A percentile compares a stretch with the other conserved stretches of the same genome.
Evolutionary conservation across 495 filamentous ascomycete species (phyloP).

Genomic region (Pseudevernia furfuracea): DNA sequence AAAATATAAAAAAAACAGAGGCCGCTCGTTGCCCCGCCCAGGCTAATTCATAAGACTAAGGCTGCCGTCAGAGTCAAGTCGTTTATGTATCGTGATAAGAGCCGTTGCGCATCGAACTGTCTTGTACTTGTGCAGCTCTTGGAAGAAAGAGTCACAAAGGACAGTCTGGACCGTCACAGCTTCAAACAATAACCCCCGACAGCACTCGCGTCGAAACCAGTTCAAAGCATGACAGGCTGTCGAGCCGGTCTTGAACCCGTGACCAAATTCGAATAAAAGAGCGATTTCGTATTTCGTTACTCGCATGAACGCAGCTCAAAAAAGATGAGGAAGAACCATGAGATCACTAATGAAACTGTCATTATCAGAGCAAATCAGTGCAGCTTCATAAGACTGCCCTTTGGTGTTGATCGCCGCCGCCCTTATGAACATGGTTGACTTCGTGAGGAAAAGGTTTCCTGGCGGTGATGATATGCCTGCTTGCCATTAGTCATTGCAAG

Average conservation of each 20-base stretch:
- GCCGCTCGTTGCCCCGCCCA: not conserved
- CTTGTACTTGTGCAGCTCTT: not conserved
- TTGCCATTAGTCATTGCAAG: constrained; percentile 1
- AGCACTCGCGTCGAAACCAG: not conserved
- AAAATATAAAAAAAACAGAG: not conserved
- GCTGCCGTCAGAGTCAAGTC: not conserved
- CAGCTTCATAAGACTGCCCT: constrained; percentile 2
- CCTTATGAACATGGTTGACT: not conserved
- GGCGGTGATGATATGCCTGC: constrained; percentile 25
- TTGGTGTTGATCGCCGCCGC: not conserved
- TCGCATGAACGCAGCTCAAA: not conserved
- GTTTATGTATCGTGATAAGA: not conserved
- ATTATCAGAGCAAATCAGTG: not conserved
- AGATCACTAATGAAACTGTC: not conserved
- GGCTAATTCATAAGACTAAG: not conserved
- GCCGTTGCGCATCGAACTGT: not conserved
- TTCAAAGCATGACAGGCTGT: not conserved
- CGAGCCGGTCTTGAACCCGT: not conserved
- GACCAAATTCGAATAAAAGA: not conserved
- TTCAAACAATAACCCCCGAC: not conserved
- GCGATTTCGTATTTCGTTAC: not conserved
- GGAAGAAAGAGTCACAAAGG: not conserved
- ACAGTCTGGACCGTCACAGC: not conserved
- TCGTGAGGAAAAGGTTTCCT: constrained; percentile 16
- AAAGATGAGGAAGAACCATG: not conserved